Evolutionary conservation across 441 rosid genomes (phyloP).

Genomic region (Arabidopsis lyrata): DNA sequence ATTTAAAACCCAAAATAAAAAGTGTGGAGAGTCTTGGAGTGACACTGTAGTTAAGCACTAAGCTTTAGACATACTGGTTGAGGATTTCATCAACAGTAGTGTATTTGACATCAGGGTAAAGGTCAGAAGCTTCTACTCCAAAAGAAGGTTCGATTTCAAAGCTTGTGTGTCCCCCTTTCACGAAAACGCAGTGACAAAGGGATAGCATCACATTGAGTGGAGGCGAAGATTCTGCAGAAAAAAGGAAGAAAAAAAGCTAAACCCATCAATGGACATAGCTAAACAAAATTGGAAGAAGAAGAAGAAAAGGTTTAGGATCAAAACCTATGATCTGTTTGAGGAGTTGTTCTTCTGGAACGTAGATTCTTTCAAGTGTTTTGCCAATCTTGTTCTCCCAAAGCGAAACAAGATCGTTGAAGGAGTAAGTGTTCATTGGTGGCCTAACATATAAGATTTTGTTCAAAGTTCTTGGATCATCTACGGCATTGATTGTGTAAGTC

Average conservation of each 20-base stretch:
- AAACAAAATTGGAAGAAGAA: constrained; percentile 1
- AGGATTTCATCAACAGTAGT: constrained; percentile 66
- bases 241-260: neutral
- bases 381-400: constrained; percentile 71
- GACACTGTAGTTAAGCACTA: neutral
- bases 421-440: constrained; percentile 59
- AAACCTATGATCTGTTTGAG: constrained; percentile 62
- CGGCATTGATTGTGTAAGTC: constrained; percentile 61
- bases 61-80: constrained; percentile 47
- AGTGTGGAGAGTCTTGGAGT: neutral
- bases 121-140: constrained; percentile 70
- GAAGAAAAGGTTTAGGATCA: neutral
- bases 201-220: constrained; percentile 53
- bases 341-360: constrained; percentile 65
- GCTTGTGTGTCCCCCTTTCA: constrained; percentile 69
- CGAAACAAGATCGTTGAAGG: constrained; percentile 64
- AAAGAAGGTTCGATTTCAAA: constrained; percentile 62
- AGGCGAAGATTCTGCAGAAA: constrained; percentile 50
- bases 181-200: constrained; percentile 54
- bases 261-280: constrained; percentile 8
- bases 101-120: constrained; percentile 71
- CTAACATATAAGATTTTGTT: constrained; percentile 65
- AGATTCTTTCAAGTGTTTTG: constrained; percentile 54
- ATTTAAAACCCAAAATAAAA: neutral
- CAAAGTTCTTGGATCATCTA: constrained; percentile 75